Conservation (phyloP, 495 filamentous ascomycete species). For the Astrothelium macrocarpum region DNA sequence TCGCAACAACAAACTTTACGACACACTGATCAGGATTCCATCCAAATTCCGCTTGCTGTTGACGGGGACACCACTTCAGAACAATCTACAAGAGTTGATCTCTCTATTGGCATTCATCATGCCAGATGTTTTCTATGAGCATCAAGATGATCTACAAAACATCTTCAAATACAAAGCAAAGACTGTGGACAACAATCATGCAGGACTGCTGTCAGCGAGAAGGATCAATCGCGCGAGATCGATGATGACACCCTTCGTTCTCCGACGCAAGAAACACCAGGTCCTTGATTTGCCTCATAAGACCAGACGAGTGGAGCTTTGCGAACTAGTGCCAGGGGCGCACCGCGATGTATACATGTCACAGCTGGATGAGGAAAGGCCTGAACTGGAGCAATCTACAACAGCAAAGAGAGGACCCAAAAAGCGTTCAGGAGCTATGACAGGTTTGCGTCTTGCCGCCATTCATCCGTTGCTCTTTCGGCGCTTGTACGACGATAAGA, state of each 20-base stretch:
- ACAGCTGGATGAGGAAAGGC: conserved; percentile 44
- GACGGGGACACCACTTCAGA: conserved; percentile 90
- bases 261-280: conserved; percentile 88
- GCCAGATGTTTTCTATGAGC: conserved; percentile 65
- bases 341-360: conserved; percentile 65
- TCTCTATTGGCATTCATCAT: conserved; percentile 86
- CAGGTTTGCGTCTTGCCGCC: conserved; percentile 83
- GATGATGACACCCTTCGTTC: conserved; percentile 89
- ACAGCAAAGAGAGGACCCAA: conserved; percentile 46
- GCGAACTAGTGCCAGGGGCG: conserved; percentile 52
- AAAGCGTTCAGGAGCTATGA: conserved; percentile 56
- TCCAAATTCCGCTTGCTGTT: conserved; percentile 73
- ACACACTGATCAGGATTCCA: conserved; percentile 65
- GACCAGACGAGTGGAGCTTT: conserved; percentile 64
- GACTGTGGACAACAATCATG: conserved; percentile 57
- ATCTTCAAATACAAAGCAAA: conserved; percentile 88
- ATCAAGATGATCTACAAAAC: conserved; percentile 61
- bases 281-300: conserved; percentile 87
- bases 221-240: conserved; percentile 76
- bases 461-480: conserved; percentile 88
- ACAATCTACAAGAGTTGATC: conserved; percentile 86
- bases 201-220: conserved; percentile 70
- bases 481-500: conserved; percentile 61
- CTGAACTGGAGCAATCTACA: conserved; percentile 47
- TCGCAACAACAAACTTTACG: conserved; percentile 66